phyloP scores from a whole-genome alignment of 2,329 filamentous ascomycete species.

The Simplicillium sp. region DNA sequence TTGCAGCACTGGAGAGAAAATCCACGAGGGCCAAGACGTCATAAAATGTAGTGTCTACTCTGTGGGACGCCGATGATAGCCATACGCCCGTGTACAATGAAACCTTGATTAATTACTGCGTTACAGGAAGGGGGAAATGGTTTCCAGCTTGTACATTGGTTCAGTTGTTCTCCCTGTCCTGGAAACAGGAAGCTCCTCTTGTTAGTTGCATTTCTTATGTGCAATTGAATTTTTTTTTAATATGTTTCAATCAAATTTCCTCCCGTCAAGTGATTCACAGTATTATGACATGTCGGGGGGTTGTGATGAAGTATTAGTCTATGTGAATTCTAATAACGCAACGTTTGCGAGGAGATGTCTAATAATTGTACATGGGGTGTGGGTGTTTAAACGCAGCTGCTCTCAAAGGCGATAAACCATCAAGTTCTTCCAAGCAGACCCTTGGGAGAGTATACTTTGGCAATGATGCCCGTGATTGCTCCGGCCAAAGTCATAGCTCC shows the following conservation, averaged over 20 bases:
- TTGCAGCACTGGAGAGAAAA: too few relatives aligned
- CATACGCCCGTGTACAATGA: constrained; percentile 31
- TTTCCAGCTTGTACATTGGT: constrained; percentile 19
- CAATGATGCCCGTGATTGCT: constrained; percentile 6
- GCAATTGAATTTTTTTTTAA: neutral
- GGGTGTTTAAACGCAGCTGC: too few relatives aligned
- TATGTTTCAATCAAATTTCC: too few relatives aligned
- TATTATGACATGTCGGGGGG: too few relatives aligned
- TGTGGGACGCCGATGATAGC: constrained; percentile 16
- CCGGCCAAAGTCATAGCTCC: constrained; percentile 11
- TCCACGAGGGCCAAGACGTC: neutral
- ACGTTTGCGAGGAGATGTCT: too few relatives aligned
- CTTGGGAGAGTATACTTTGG: constrained; percentile 10
- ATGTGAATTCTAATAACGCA: too few relatives aligned
- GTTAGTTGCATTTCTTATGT: neutral
- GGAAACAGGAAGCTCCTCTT: constrained; percentile 8
- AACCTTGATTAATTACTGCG: constrained; percentile 27
- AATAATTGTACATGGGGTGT: too few relatives aligned
- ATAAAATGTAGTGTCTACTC: neutral
- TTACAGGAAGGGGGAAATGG: constrained; percentile 17
- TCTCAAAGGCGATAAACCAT: neutral
- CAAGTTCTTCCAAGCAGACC: constrained; percentile 12
- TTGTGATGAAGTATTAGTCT: too few relatives aligned
- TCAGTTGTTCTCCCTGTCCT: constrained; percentile 11
- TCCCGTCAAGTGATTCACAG: too few relatives aligned